These are phyloP conservation scores for Diaporthe citriasiana DNA, from an alignment of 2,329 filamentous ascomycete species.

Conservation along the genomic window DNA sequence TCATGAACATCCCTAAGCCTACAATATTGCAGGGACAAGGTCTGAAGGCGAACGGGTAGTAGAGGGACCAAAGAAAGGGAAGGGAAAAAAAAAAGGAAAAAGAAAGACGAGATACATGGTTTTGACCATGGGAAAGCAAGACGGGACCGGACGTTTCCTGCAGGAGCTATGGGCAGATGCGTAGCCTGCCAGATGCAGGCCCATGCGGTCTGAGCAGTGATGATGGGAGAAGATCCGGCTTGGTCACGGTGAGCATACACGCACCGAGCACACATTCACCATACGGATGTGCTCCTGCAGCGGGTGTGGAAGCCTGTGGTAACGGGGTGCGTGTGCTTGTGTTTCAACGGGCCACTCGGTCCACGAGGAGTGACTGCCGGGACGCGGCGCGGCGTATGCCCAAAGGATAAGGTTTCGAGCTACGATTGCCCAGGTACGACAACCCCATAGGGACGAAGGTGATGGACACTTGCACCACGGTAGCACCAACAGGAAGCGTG, in stretches of 20 bases:
- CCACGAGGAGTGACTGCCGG: slow-evolving; percentile 17
- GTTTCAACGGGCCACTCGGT: slow-evolving; percentile 36
- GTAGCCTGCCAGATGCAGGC: slow-evolving; percentile 28
- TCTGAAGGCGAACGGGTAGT: slow-evolving; percentile 6
- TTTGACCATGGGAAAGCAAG: slow-evolving; percentile 32
- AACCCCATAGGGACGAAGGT: neutral
- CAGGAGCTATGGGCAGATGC: slow-evolving; percentile 35
- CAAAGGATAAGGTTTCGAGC: slow-evolving; percentile 26
- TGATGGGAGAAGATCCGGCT: neutral
- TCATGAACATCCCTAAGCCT: slow-evolving; percentile 14
- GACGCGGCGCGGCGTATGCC: slow-evolving; percentile 20
- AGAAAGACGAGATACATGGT: slow-evolving; percentile 20
- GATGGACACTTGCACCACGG: slow-evolving; percentile 4
- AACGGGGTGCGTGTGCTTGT: slow-evolving; percentile 26
- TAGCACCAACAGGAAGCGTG: neutral
- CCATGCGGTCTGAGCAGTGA: slow-evolving; percentile 31
- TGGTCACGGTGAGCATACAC: slow-evolving; percentile 14
- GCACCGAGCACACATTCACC: slow-evolving; percentile 30
- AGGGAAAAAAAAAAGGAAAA: slow-evolving; percentile 8
- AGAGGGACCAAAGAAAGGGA: neutral
- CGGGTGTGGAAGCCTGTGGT: slow-evolving; percentile 26
- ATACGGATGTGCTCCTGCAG: slow-evolving; percentile 32
- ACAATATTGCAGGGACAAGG: slow-evolving; percentile 38
- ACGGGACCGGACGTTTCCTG: slow-evolving; percentile 36
- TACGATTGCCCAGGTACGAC: slow-evolving; percentile 1